Conservation (phyloP, 164 flowering plant genomes). For the Vitis riparia region DNA sequence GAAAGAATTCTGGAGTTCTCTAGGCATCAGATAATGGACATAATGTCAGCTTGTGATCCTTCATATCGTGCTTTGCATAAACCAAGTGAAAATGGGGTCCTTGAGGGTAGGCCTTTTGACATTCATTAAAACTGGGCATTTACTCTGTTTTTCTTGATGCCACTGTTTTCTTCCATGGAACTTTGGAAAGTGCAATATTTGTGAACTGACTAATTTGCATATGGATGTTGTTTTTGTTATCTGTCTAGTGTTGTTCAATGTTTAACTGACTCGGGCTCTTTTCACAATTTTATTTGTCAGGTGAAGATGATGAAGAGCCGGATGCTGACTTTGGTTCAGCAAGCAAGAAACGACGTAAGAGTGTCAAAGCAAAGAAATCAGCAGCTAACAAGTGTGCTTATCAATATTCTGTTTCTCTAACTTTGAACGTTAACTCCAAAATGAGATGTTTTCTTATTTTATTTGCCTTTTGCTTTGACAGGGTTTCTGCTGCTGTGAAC, state of each 20-base stretch:
- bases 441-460: slow-evolving; percentile 22
- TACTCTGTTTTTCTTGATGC: neutral
- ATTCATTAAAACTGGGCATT: neutral
- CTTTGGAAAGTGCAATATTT: neutral
- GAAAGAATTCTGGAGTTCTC: slow-evolving; percentile 95
- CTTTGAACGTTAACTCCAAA: slow-evolving; percentile 1
- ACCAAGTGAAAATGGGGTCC: slow-evolving; percentile 58
- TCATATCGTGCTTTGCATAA: slow-evolving; percentile 81
- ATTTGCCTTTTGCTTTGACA: slow-evolving; percentile 23
- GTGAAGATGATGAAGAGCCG: slow-evolving; percentile 71
- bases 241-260: neutral
- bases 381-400: slow-evolving; percentile 64
- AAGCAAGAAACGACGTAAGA: slow-evolving; percentile 69
- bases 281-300: slow-evolving; percentile 30
- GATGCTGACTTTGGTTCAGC: slow-evolving; percentile 67
- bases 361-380: slow-evolving; percentile 64
- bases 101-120: slow-evolving; percentile 53
- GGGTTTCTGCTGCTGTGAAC: slow-evolving; percentile 74
- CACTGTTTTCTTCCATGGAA: neutral
- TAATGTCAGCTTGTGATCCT: slow-evolving; percentile 89
- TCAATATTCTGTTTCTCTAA: slow-evolving; percentile 19
- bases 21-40: slow-evolving; percentile 78
- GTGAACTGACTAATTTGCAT: neutral
- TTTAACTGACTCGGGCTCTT: neutral
- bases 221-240: neutral